phyloP scores from a whole-genome alignment of 352 stramenopile genomes.

The Globisporangium abappressorium region DNA sequence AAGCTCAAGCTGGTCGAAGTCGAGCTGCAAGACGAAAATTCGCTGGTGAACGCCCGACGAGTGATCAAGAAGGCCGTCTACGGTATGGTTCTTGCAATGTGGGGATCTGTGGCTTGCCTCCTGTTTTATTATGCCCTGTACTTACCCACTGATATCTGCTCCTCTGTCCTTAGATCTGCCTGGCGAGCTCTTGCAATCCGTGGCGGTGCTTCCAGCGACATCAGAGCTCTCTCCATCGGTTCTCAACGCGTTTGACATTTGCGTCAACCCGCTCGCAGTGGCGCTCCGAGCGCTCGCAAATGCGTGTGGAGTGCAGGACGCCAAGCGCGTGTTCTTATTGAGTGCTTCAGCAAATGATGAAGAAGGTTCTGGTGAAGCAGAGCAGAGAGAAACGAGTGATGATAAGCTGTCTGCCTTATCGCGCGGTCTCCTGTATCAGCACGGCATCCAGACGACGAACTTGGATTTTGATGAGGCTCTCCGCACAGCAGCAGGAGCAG shows the following conservation, averaged over 20 bases:
- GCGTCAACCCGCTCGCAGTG: constrained; percentile 14
- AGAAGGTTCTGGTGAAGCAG: background rate
- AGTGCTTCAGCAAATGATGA: background rate
- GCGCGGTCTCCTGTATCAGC: constrained; percentile 29
- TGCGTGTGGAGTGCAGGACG: constrained; percentile 4
- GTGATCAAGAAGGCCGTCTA: constrained; percentile 10
- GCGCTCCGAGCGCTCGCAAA: constrained; percentile 9
- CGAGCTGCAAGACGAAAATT: constrained; percentile 25
- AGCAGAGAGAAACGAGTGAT: background rate
- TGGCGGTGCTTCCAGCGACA: constrained; percentile 14
- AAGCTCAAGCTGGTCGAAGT: constrained; percentile 34
- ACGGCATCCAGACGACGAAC: constrained; percentile 30
- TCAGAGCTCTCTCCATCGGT: background rate
- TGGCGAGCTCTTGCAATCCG: constrained; percentile 10
- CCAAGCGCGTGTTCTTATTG: constrained; percentile 6
- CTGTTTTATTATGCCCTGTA: too few species aligned
- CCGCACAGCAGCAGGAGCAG: background rate
- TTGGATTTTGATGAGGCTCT: constrained; percentile 4
- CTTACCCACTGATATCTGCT: background rate
- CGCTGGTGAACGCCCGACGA: constrained; percentile 4
- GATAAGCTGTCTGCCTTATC: background rate
- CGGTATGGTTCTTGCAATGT: background rate
- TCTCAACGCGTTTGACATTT: constrained; percentile 16
- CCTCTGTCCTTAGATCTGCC: background rate
- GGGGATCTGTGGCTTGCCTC: background rate